Evolutionary conservation across 2,329 filamentous ascomycete genomes (phyloP), one percentile per base, ranked within the genome.

Genomic region (Elsinoe ampelina): DNA sequence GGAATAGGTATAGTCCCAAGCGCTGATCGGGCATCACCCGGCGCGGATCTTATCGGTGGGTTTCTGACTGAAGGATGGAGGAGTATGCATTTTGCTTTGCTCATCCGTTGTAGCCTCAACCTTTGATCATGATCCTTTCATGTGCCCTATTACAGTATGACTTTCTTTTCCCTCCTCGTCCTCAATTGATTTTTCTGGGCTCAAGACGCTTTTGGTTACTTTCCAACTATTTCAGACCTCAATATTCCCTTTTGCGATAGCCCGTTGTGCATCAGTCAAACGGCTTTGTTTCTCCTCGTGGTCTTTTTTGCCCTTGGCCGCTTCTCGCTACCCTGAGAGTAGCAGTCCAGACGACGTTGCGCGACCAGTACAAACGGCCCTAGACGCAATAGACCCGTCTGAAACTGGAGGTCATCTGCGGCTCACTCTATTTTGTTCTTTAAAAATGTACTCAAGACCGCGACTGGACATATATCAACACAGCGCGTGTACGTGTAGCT

Each of bases 211-310:
- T 43, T 36, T 34, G 34, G 20, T 12, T 35, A 15, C 13, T 17
- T 43, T 39, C 4, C 5, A 12, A n/a, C 39, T 43, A 34, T 17
- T 56, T 45, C 38, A 47, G 54, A 22, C 19, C 22, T 17, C 54
- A 39, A 34, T 30, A 52, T 48, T 56, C 54, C 54, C 54, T 56
- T 38, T 56, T 56, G 13, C 41, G 54, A 20, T 42, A 8, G 38
- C 19, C 54, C 54, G 54, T 56, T 56, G 30, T 39, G 17, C 34
- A 5, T 30, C 34, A n/a, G 50, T 22, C 26, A 15, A 45, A 56
- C 39, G 38, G 54, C 17, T 56, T 45, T 56, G 54, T 56, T 48
- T 56, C 52, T 56, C 39, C 54, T 56, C 54, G 54, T 56, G 54
- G 54, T 34, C 54, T 38, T 48, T 47, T 38, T 47, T 38, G 12